These are phyloP conservation scores for Prunus yedoensis DNA, from an alignment of 331 rosid species.

Conservation along the genomic window DNA sequence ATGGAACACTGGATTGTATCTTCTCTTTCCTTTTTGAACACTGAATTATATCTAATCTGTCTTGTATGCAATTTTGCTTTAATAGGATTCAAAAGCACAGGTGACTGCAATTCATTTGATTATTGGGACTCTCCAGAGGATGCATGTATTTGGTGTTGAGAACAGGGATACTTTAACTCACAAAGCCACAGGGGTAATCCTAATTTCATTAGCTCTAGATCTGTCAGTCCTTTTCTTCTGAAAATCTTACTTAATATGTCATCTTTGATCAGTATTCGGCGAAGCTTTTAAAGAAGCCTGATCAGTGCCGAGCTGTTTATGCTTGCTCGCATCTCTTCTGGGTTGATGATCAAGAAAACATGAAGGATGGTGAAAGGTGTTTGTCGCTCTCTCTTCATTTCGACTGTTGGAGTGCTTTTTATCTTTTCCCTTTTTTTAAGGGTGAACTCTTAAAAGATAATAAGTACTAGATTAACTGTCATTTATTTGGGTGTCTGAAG, in stretches of 20 bases:
- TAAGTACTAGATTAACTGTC: no score
- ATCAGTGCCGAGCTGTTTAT: conserved; percentile 96
- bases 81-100: conserved; percentile 94
- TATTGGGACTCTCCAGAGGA: conserved; percentile 98
- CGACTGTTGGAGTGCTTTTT: no score
- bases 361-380: conserved; percentile 99
- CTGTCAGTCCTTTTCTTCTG: background rate
- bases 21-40: conserved; percentile 6
- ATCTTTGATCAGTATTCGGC: conserved; percentile 75
- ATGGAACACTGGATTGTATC: background rate
- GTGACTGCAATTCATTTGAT: conserved; percentile 91
- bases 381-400: background rate
- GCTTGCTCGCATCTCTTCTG: conserved; percentile 97
- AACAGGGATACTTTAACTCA: conserved; percentile 98
- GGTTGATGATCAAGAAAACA: conserved; percentile 88
- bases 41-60: background rate
- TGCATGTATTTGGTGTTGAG: conserved; percentile 97
- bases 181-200: conserved; percentile 99
- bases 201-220: conserved; percentile 18
- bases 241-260: conserved; percentile 24
- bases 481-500: background rate
- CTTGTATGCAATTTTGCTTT: conserved; percentile 19
- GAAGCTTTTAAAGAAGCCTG: conserved; percentile 96
- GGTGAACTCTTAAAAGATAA: no score
- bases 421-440: no score